phyloP scores from a whole-genome alignment of 495 filamentous ascomycete genomes.

The Aspergillus ellipticus region DNA sequence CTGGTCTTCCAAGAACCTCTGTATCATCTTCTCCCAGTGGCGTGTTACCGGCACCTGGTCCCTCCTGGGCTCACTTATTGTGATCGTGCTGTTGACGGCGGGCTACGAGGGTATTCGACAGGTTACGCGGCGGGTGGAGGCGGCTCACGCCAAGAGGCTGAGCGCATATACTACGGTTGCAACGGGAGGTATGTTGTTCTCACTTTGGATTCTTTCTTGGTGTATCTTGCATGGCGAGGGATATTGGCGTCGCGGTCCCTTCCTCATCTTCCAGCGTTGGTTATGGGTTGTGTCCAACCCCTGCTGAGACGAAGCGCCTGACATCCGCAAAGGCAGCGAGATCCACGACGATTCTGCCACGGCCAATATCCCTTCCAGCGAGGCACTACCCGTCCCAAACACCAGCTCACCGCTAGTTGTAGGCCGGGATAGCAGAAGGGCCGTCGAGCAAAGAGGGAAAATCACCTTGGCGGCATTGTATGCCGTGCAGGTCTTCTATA shows the following conservation, averaged over 20 bases:
- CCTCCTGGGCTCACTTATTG: constrained; percentile 76
- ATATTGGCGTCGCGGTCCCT: constrained; percentile 4
- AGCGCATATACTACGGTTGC: constrained; percentile 39
- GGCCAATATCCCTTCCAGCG: constrained; percentile 20
- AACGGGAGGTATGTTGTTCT: constrained; percentile 44
- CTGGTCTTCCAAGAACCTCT: constrained; percentile 87
- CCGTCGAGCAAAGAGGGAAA: constrained; percentile 56
- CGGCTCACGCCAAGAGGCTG: constrained; percentile 45
- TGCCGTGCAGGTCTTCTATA: constrained; percentile 94
- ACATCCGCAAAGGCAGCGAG: constrained; percentile 47
- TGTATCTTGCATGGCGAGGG: constrained; percentile 2
- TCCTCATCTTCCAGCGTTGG: constrained; percentile 2
- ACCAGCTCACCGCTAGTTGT: constrained; percentile 69
- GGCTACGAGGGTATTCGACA: constrained; percentile 89
- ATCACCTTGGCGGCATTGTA: constrained; percentile 79
- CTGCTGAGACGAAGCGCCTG: constrained; percentile 19
- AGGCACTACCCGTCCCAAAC: constrained; percentile 32
- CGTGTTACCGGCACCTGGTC: constrained; percentile 67
- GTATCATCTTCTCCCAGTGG: constrained; percentile 93
- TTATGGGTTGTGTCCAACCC: constrained; percentile 3
- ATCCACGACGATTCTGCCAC: constrained; percentile 31
- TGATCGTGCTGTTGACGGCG: constrained; percentile 74
- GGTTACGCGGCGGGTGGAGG: constrained; percentile 70
- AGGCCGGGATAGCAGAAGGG: constrained; percentile 50
- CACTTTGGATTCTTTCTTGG: not conserved